These are phyloP conservation scores for Sporothrix inflata DNA, from an alignment of 2,329 filamentous ascomycete species.

Conservation along the genomic window DNA sequence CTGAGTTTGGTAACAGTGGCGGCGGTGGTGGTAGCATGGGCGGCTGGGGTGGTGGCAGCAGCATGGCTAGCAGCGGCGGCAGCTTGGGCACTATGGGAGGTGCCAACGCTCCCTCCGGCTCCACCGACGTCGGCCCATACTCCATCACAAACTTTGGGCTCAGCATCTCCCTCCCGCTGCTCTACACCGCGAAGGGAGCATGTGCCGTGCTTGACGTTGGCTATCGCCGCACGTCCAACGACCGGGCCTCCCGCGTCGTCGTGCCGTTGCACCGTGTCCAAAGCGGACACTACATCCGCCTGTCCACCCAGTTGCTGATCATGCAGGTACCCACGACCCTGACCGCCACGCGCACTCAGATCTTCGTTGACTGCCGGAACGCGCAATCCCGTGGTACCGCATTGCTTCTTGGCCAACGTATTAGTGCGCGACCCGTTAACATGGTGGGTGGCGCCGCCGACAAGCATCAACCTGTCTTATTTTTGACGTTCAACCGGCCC, in stretches of 20 bases:
- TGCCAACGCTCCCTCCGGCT: not conserved
- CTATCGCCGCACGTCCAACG: constrained; percentile 5
- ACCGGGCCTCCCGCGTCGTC: not conserved
- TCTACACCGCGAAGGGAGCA: constrained; percentile 30
- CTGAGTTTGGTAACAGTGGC: not conserved
- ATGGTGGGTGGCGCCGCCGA: not conserved
- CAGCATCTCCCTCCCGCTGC: constrained; percentile 29
- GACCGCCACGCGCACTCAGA: not conserved
- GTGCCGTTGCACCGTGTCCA: constrained; percentile 26
- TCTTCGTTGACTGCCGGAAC: constrained; percentile 32
- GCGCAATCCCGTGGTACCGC: not conserved
- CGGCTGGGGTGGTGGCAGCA: not conserved
- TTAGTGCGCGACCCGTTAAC: constrained; percentile 14
- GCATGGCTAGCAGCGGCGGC: not conserved
- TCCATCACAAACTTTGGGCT: constrained; percentile 33
- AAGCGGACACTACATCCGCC: constrained; percentile 29
- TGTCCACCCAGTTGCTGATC: constrained; percentile 26
- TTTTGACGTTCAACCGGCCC: constrained; percentile 28
- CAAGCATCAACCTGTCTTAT: constrained; percentile 10
- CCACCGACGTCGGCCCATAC: constrained; percentile 13
- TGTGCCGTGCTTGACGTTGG: constrained; percentile 31
- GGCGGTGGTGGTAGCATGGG: not conserved
- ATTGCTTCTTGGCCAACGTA: not conserved
- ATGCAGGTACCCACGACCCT: constrained; percentile 19
- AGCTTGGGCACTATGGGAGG: not conserved